Base-by-base conservation (phyloP, 352 stramenopile species). In the Hyaloperonospora brassicae region DNA sequence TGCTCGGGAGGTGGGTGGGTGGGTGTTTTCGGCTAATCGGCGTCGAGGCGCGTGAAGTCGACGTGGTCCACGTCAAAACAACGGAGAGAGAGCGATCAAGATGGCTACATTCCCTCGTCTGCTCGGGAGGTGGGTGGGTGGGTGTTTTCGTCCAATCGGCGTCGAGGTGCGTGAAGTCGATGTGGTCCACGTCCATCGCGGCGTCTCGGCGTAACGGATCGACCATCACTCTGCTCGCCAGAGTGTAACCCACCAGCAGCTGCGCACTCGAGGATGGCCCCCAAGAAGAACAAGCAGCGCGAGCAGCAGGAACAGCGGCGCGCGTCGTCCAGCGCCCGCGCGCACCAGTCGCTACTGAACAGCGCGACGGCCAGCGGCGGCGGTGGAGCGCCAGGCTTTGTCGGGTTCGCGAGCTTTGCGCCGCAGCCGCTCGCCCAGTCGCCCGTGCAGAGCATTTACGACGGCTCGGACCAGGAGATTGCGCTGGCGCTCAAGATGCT, bases 231-330 rank as follows among this genome's bases (percentile, higher is more conserved):
- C 61, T 41, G 27, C 4, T 34, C 8, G 27, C 12, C 14, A 41
- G 40, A 50, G 57, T 49, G 42, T n/a, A 27, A 38, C 31, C 30
- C 25, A 49, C 40, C 31, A 34, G 4, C 27, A 34, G 12, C 14
- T 24, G 9, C 39, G 23, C 22, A 27, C 10, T 5, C 17, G 17
- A 17, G 17, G 17, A 76, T 76, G 68, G 48, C 61, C 21, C 73
- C 75, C 46, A 86, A 86, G 75, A 88, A 84, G 61, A 94, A 88
- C 72, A 91, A 92, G 64, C 84, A 94, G 72, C 80, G 80, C 62
- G 84, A 94, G 65, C 88, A 88, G 58, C 76, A 86, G 48, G 84
- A 89, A 66, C 76, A 92, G 61, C 87, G 66, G 51, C 76, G 76
- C 40, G 84, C 84, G 43, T 90, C 84, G 8, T 94, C 84, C 9